phyloP scores from a whole-genome alignment of 129 eudicot species.

The Chrysanthemum makinoi region DNA sequence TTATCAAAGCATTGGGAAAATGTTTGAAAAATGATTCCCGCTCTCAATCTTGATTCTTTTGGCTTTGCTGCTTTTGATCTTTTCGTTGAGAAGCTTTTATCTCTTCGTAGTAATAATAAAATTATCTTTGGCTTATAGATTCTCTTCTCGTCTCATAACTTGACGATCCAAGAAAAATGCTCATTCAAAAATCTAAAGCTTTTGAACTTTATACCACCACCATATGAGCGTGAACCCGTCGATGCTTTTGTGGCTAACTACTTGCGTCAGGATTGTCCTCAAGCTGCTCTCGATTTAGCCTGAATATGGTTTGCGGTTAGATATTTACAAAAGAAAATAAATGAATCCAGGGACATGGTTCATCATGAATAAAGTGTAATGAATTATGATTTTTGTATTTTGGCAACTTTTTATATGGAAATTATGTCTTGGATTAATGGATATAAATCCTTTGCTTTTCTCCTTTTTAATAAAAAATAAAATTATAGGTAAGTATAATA shows the following conservation, averaged over 20 bases:
- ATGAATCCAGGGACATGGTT: neutral
- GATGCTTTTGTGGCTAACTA: slow-evolving; percentile 17
- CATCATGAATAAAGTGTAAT: neutral
- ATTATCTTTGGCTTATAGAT: slow-evolving; percentile 15
- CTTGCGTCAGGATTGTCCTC: slow-evolving; percentile 23
- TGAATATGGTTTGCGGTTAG: slow-evolving; percentile 17
- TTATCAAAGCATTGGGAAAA: too few species aligned
- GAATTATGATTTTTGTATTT: neutral
- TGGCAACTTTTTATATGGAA: neutral
- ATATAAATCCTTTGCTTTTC: too few species aligned
- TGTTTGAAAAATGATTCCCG: too few species aligned
- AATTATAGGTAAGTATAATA: neutral
- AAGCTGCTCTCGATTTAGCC: slow-evolving; percentile 8
- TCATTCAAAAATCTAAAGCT: slow-evolving; percentile 23
- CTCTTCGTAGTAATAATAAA: too few species aligned
- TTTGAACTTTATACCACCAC: slow-evolving; percentile 35
- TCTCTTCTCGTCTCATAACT: slow-evolving; percentile 6
- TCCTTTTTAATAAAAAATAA: neutral
- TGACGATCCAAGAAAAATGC: slow-evolving; percentile 24
- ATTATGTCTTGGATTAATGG: neutral
- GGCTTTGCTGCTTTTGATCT: too few species aligned
- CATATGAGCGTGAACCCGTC: slow-evolving; percentile 23
- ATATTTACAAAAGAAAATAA: slow-evolving; percentile 12
- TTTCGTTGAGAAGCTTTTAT: too few species aligned
- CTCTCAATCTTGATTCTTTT: too few species aligned